Base-by-base conservation (phyloP, 805 yeast genomes). In the Wickerhamiella spandovensis region DNA sequence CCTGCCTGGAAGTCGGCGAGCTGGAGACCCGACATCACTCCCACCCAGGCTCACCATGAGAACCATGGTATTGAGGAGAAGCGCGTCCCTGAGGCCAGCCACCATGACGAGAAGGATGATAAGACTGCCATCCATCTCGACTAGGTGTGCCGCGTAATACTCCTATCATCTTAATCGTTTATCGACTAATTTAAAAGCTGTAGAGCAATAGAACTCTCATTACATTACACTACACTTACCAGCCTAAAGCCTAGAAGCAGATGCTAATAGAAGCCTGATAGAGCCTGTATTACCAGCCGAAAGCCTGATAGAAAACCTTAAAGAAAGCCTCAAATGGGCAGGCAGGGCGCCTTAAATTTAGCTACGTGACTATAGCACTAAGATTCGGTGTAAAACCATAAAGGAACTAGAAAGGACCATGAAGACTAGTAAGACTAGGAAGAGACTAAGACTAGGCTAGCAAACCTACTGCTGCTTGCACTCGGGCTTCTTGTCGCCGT, bases 401-500 rank as follows among this genome's bases (percentile, higher is more conserved):
- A n/a, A n/a, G n/a, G n/a, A n/a, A n/a, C n/a, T n/a, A n/a, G n/a
- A n/a, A n/a, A n/a, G n/a, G n/a, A n/a, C n/a, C n/a, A n/a, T n/a
- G n/a, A n/a, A n/a, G n/a, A n/a, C n/a, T n/a, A n/a, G n/a, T n/a
- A n/a, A n/a, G n/a, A n/a, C n/a, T n/a, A n/a, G n/a, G n/a, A n/a
- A n/a, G n/a, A n/a, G n/a, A n/a, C n/a, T n/a, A n/a, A n/a, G n/a
- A n/a, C n/a, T n/a, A n/a, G n/a, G n/a, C n/a, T n/a, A 25, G 30
- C 30, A 6, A 12, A 4, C n/a, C 53, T 58, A 69, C 51, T 67
- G 67, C 62, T 78, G 83, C 61, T 77, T 76, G 69, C 83, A 78
- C 67, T 78, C 82, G 20, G 78, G 74, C 53, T 76, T 74, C 68
- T 76, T 5, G 9, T 61, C 71, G 2, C 64, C 73, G 4, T 63